Evolutionary conservation across 176 grass and related monocot species (phyloP), one percentile per base, ranked within the genome.

Genomic region (Oryza glumipatula): DNA sequence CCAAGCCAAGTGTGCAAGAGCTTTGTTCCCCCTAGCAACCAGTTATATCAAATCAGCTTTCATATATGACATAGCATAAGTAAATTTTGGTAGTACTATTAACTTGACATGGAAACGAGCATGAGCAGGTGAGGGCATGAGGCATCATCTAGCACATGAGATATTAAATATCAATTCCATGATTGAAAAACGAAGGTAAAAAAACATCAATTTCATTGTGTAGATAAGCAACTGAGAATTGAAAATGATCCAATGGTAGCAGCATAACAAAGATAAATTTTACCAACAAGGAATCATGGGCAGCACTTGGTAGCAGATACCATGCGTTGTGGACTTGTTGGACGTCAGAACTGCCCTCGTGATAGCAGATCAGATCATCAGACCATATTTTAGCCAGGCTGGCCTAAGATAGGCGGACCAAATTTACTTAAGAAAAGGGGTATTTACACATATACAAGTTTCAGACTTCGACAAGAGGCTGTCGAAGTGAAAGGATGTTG

Each of bases 131-230:
- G 63, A 58, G 4, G 9, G 9, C 30, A 70, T 70, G 11, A 30
- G 39, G 14, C 17, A 71, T 15, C 39, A 54, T 51, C 79, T 70
- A 87, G 3, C 65, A 21, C 65, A 48, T 36, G 39, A 68, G 48
- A 82, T 22, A 75, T 22, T 82, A 35, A 36, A 64, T 79, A 60
- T 60, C 58, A 45, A 46, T 58, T 80, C 60, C 76, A 48, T 14
- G 69, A 60, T n/a, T 68, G 47, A 24, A 74, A 79, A 19, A 44
- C 38, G 4, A 67, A 46, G 26, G 68, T 47, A n/a, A 54, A 19
- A 36, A 49, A 38, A 11, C 17, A 17, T 48, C 68, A 67, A 43
- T 13, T 75, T 48, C 5, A 19, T 19, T 33, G 24, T 63, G 28
- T 49, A 61, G 70, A 26, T 58, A 63, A 63, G 21, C 24, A 63